phyloP scores from a whole-genome alignment of 139 green algal species.

The Trebouxia sp. region DNA sequence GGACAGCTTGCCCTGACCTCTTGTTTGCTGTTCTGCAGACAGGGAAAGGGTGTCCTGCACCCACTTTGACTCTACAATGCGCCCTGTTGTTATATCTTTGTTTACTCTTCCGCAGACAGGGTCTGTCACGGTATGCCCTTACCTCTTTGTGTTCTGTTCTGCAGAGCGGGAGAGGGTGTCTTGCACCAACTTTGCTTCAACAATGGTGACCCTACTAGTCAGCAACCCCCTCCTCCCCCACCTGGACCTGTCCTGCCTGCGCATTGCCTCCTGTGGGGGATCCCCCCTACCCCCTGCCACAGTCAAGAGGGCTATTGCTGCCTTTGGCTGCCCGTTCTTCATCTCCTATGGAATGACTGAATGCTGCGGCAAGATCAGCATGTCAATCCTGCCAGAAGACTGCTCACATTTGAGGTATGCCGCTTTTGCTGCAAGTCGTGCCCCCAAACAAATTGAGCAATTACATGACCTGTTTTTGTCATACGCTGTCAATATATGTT shows the following conservation, averaged over 20 bases:
- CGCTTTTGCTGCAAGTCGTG: neutral
- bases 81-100: too few species aligned
- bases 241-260: conserved; percentile 73
- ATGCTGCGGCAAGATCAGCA: conserved; percentile 93
- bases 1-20: too few species aligned
- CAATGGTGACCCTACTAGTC: conserved; percentile 86
- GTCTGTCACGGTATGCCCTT: too few species aligned
- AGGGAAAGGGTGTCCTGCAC: too few species aligned
- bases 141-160: too few species aligned
- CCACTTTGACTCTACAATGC: too few species aligned
- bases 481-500: too few species aligned
- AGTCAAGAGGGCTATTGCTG: conserved; percentile 57
- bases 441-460: neutral
- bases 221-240: conserved; percentile 66
- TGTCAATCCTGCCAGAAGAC: conserved; percentile 76
- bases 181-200: conserved; percentile 82
- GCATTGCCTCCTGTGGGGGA: conserved; percentile 84
- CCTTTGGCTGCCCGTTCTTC: conserved; percentile 81
- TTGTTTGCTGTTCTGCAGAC: too few species aligned
- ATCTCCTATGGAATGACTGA: conserved; percentile 91
- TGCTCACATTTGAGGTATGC: neutral
- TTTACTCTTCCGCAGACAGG: too few species aligned
- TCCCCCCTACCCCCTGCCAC: conserved; percentile 69
- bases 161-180: conserved; percentile 77
- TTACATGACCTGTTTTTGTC: neutral